A percentile compares a stretch with the other conserved stretches of the same genome.
These are phyloP conservation scores for Acephala macrosclerotiorum DNA, from an alignment of 2,329 filamentous ascomycete species.

Conservation along the genomic window DNA sequence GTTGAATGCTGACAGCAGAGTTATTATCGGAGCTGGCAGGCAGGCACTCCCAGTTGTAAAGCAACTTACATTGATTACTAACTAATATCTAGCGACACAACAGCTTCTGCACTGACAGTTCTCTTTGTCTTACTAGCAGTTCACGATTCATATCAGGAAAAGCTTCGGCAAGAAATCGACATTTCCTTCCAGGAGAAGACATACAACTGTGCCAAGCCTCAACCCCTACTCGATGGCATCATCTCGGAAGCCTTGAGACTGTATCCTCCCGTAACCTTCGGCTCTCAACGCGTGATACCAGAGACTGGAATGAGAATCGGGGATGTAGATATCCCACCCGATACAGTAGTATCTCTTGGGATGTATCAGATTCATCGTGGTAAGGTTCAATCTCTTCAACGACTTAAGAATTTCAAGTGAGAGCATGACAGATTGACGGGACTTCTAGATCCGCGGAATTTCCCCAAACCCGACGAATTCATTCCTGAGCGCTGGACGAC, in stretches of 20 bases:
- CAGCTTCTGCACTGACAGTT: constrained; percentile 48
- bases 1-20: constrained; percentile 22
- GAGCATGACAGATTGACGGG: not conserved
- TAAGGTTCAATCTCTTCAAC: constrained; percentile 6
- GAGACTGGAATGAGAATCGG: constrained; percentile 41
- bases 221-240: constrained; percentile 28
- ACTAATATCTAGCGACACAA: constrained; percentile 48
- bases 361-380: constrained; percentile 26
- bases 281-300: constrained; percentile 46
- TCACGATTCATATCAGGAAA: constrained; percentile 17
- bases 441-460: constrained; percentile 25
- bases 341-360: constrained; percentile 25
- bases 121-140: constrained; percentile 47
- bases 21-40: constrained; percentile 34
- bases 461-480: constrained; percentile 35
- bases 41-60: not conserved
- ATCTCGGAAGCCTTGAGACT: constrained; percentile 35
- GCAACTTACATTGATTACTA: not conserved
- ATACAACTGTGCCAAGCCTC: constrained; percentile 23
- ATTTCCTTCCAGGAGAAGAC: constrained; percentile 15
- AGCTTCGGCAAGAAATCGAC: constrained; percentile 30
- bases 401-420: too few relatives aligned
- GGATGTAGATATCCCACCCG: constrained; percentile 22
- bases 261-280: constrained; percentile 24
- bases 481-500: constrained; percentile 44